These are phyloP conservation scores for Fusarium coffeatum DNA, from an alignment of 2,329 filamentous ascomycete species.

Conservation along the genomic window DNA sequence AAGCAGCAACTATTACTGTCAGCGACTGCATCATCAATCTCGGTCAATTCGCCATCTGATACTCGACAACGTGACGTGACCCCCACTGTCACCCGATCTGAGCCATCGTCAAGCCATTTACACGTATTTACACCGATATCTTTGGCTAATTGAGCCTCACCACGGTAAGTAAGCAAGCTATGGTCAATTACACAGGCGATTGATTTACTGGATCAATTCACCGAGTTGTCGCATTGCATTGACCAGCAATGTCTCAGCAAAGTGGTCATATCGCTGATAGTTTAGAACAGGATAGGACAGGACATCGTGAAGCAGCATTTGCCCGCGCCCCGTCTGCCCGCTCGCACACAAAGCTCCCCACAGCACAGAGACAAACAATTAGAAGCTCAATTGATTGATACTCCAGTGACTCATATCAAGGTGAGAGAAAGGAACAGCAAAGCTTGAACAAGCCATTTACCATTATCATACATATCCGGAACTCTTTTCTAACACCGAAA, in stretches of 20 bases:
- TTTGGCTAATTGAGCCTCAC: conserved; percentile 21
- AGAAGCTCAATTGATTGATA: not conserved
- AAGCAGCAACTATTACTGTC: not conserved
- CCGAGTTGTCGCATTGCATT: conserved; percentile 17
- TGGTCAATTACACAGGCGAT: conserved; percentile 1
- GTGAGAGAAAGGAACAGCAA: not conserved
- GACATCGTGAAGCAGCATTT: conserved; percentile 1
- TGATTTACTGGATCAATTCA: conserved; percentile 13
- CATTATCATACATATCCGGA: conserved; percentile 13
- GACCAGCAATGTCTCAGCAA: conserved; percentile 15
- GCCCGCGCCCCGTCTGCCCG: not conserved
- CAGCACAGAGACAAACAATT: not conserved
- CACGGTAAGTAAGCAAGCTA: conserved; percentile 20
- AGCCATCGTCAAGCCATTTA: conserved; percentile 32
- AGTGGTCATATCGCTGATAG: conserved; percentile 35
- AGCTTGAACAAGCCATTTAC: not conserved
- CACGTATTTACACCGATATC: conserved; percentile 27
- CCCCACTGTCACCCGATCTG: conserved; percentile 46
- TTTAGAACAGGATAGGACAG: conserved; percentile 21
- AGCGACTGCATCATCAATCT: conserved; percentile 23
- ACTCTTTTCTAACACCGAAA: conserved; percentile 26
- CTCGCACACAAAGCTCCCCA: not conserved
- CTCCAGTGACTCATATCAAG: conserved; percentile 28
- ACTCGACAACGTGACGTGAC: conserved; percentile 45
- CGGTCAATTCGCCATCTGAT: conserved; percentile 18